A percentile compares a stretch with the other conserved stretches of the same genome.
Evolutionary conservation across 2,329 filamentous ascomycete genomes (phyloP).

Genomic region (Parastagonospora nodorum): DNA sequence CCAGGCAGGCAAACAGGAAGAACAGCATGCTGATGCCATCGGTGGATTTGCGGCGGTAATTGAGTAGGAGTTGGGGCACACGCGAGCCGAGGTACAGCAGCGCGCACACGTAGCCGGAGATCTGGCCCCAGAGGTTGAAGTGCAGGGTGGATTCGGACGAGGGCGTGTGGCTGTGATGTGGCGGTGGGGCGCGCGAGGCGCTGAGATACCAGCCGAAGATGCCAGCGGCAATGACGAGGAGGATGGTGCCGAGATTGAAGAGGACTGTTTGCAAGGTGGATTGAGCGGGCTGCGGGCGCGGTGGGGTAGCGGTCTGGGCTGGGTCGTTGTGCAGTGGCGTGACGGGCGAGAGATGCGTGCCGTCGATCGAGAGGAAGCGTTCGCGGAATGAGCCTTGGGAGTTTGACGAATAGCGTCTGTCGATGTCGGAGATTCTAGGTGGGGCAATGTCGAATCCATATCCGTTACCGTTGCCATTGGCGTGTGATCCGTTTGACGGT

Average conservation of each 20-base stretch:
- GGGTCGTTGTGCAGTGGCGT: conserved; percentile 69
- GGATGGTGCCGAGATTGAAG: conserved; percentile 76
- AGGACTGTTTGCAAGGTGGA: conserved; percentile 61
- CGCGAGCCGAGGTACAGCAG: conserved; percentile 86
- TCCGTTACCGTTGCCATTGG: conserved; percentile 23
- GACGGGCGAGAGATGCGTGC: conserved; percentile 75
- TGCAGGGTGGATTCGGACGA: conserved; percentile 54
- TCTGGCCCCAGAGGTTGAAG: conserved; percentile 80
- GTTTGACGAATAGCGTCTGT: conserved; percentile 36
- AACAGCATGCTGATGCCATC: conserved; percentile 94
- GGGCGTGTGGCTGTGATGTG: conserved; percentile 38
- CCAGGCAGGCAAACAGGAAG: conserved; percentile 94
- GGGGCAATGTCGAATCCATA: conserved; percentile 27
- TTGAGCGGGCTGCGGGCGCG: conserved; percentile 45
- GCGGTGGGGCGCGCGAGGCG: conserved; percentile 44
- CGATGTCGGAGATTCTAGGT: conserved; percentile 44
- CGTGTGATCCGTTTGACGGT: conserved; percentile 27
- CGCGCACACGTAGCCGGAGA: conserved; percentile 94
- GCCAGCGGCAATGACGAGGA: conserved; percentile 84
- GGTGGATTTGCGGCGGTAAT: conserved; percentile 89
- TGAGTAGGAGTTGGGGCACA: conserved; percentile 87
- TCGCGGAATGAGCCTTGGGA: conserved; percentile 48
- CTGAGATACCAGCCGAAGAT: conserved; percentile 79
- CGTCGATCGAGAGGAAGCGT: conserved; percentile 63
- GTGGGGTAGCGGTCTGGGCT: conserved; percentile 42